These are phyloP conservation scores for Pisolithus thermaeus DNA, from an alignment of 1,284 basidiomycete species.

Conservation along the genomic window DNA sequence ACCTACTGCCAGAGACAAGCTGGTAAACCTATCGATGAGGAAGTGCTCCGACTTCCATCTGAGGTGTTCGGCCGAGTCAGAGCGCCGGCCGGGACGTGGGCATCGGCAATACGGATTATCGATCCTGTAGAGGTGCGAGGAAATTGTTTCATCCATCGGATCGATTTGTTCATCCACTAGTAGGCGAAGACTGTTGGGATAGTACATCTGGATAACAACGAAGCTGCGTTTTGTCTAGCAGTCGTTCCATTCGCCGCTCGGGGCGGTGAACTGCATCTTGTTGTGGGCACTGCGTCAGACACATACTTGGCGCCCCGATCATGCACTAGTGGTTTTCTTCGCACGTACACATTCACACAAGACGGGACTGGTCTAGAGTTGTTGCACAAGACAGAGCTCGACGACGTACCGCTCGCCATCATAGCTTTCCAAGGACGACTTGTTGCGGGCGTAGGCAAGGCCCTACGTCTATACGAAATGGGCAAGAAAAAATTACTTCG, in stretches of 20 bases:
- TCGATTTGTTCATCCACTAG: conserved; percentile 8
- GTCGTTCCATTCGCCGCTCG: conserved; percentile 81
- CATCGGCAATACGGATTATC: conserved; percentile 86
- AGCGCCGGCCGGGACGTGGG: conserved; percentile 91
- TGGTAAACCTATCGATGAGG: conserved; percentile 66
- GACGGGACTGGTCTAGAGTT: conserved; percentile 82
- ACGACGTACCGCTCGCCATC: conserved; percentile 88
- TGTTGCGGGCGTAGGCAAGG: conserved; percentile 88
- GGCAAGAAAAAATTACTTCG: conserved; percentile 97
- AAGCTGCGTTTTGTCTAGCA: conserved; percentile 91
- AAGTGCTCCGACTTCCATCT: conserved; percentile 70
- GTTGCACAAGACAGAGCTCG: conserved; percentile 94
- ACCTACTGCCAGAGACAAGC: conserved; percentile 37
- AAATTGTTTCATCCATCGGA: neutral
- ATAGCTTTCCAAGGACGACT: conserved; percentile 91
- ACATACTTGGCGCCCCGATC: conserved; percentile 80
- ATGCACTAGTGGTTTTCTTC: conserved; percentile 83
- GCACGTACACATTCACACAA: conserved; percentile 80
- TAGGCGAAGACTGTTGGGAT: conserved; percentile 68
- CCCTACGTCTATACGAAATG: conserved; percentile 90
- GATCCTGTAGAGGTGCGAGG: conserved; percentile 73
- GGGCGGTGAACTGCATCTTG: conserved; percentile 74
- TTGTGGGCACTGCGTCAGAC: conserved; percentile 91
- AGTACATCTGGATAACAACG: conserved; percentile 86
- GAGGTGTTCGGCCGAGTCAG: conserved; percentile 82